A percentile compares a stretch with the other conserved stretches of the same genome.
phyloP scores from a whole-genome alignment of 352 stramenopile genomes.

The Thraustochytrium sp. region DNA sequence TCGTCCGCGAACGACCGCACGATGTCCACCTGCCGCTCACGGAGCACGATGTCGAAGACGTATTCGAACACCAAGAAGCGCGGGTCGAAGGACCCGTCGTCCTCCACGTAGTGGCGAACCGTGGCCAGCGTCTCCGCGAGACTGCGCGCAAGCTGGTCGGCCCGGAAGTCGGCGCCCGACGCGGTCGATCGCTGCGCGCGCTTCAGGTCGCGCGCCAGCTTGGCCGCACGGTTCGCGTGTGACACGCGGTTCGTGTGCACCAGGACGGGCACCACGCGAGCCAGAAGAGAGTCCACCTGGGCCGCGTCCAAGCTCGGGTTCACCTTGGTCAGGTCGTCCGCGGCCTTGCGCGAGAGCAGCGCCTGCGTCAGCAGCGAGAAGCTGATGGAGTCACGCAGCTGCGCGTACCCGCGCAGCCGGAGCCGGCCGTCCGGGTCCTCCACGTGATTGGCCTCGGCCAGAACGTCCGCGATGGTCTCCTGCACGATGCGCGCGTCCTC shows the following conservation, averaged over 20 bases:
- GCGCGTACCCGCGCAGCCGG: background rate
- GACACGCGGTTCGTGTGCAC: slow-evolving; percentile 24
- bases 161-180: background rate
- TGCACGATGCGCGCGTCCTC: background rate
- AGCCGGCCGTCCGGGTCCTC: slow-evolving; percentile 9
- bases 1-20: slow-evolving; percentile 95
- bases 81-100: slow-evolving; percentile 78
- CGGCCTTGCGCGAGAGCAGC: background rate
- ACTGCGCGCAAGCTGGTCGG: background rate
- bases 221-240: slow-evolving; percentile 4
- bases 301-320: background rate
- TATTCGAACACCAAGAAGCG: slow-evolving; percentile 99
- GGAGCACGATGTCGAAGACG: slow-evolving; percentile 94
- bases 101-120: slow-evolving; percentile 16
- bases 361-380: slow-evolving; percentile 29
- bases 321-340: background rate
- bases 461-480: background rate
- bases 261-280: background rate
- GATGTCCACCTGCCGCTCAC: slow-evolving; percentile 95
- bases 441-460: slow-evolving; percentile 1
- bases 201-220: background rate
- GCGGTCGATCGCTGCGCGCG: background rate
- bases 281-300: slow-evolving; percentile 1
- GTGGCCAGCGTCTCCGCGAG: background rate
- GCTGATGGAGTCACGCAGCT: background rate